Evolutionary conservation across 305 asterid species (phyloP).

Genomic region (Rubia balearica): DNA sequence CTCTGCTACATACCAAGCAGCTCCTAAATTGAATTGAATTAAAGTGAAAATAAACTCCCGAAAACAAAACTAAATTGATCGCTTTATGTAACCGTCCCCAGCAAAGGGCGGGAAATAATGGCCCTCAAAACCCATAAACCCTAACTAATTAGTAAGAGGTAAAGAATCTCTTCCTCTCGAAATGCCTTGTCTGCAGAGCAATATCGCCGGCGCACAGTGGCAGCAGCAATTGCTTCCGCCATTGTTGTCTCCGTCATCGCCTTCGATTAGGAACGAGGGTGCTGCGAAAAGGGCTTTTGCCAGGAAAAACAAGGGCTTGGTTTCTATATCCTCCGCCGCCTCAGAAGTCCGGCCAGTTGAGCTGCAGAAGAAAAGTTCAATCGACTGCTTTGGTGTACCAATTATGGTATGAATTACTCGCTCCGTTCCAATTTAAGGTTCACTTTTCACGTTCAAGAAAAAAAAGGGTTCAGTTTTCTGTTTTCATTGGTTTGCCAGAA

Average conservation of each 20-base stretch:
- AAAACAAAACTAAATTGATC: not conserved
- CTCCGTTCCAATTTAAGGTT: not conserved
- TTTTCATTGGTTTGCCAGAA: not conserved
- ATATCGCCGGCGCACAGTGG: not conserved
- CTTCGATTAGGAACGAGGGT: not conserved
- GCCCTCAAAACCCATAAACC: not conserved
- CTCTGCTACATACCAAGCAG: too few species aligned
- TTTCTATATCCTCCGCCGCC: not conserved
- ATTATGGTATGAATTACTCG: slow-evolving; percentile 2
- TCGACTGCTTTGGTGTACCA: slow-evolving; percentile 3
- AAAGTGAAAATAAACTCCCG: too few species aligned
- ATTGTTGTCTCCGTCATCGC: not conserved
- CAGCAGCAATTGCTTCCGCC: slow-evolving; percentile 3
- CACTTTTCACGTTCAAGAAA: too few species aligned
- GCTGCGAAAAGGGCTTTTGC: not conserved
- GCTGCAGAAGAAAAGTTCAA: not conserved
- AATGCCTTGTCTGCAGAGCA: not conserved
- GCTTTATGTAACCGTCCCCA: not conserved
- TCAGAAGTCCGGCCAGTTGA: not conserved
- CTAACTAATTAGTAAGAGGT: too few species aligned
- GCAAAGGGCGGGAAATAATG: not conserved
- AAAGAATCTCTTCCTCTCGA: not conserved
- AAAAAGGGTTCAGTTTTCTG: not conserved
- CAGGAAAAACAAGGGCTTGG: not conserved
- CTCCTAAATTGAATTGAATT: too few species aligned